Evolutionary conservation across 148 eudicot species (phyloP), one percentile per base, ranked within the genome.

Genomic region (Vaccinium macrocarpon): DNA sequence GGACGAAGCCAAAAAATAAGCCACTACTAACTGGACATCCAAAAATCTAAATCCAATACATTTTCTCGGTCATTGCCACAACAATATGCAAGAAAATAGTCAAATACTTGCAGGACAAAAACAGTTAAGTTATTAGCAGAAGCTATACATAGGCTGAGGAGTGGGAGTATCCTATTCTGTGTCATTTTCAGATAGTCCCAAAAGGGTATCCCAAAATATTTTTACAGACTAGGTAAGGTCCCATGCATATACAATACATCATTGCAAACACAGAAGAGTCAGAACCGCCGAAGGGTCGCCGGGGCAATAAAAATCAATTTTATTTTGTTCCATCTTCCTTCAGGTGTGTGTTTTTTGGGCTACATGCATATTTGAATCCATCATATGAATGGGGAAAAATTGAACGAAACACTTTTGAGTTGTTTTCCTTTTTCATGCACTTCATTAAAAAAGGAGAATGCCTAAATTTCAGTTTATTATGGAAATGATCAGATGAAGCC

Each of bases 161-260:
- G 35, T 21, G 27, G 38, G 35, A 25, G 72, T 66, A 66, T 66
- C 32, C 55, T 76, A 76, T 48, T 74, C 78, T 21, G 4, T 48
- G 55, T 76, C 79, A 18, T 48, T n/a, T 71, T 4, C 16, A 76
- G 29, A 76, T n/a, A 8, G 7, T 25, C 79, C 49, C 51, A 76
- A 19, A 75, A 19, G 66, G 66, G 25, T 73, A 38, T 73, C 77
- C n/a, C 48, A 73, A 19, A 73, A 13, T 32, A 73, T n/a, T 38
- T 32, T 73, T 6, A 27, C 19, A 38, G 12, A 15, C 51, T 38
- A 15, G 7, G 79, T 48, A 48, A 13, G 79, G 79, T 16, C 55
- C 55, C 79, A 76, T 76, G 79, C 21, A 49, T 27, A 76, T 35
- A 76, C 25, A 76, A 8, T 42, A 76, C 79, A 76, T 18, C 48